Evolutionary conservation across 2,329 filamentous ascomycete species (phyloP), one percentile per base, ranked within the genome.

Genomic region (Alternaria angustiovoidea): DNA sequence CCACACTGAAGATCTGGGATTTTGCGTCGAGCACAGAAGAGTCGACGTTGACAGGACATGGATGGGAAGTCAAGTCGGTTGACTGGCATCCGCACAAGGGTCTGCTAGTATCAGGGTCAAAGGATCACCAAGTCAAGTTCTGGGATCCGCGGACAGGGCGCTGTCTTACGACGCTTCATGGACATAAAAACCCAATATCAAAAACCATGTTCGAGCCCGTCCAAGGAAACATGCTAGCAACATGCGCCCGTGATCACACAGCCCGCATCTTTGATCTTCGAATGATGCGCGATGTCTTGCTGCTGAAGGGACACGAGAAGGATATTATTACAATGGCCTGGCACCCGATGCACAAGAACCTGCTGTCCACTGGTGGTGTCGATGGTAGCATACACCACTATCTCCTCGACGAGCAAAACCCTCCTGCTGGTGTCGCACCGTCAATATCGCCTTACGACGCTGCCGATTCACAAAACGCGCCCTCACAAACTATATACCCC

Each of bases 31-130:
- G 93, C 18, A 86, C 88, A 24, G 91, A 93, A 76, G 94, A 98
- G 73, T 90, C 90, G 1, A 90, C 91, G 11, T 82, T 99, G 39
- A 91, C 90, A 39, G 95, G 95, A n/a, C 95, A 99, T 78, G 93
- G 93, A 65, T 99, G 95, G 95, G 95, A 99, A 75, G 94, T 93
- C 20, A 98, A 98, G 79, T 92, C 89, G 54, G 96, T 96, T 58
- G 94, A 99, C 76, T 99, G 95, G 95, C 95, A 99, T 81, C 94
- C 94, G 1, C 91, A 90, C 20, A 98, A 97, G 81, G 95, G 95
- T 1, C 82, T 99, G 5, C 86, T 99, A 32, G 94, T 97, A 4
- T 98, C 95, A 1, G 95, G 95, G 38, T 98, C 94, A 11, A 99
- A 99, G 81, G 95, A 99, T 74, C 94, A 99, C 79, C 84, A 96